Conservation (phyloP, 495 filamentous ascomycete genomes). For the Staphylotrichum longicolle region DNA sequence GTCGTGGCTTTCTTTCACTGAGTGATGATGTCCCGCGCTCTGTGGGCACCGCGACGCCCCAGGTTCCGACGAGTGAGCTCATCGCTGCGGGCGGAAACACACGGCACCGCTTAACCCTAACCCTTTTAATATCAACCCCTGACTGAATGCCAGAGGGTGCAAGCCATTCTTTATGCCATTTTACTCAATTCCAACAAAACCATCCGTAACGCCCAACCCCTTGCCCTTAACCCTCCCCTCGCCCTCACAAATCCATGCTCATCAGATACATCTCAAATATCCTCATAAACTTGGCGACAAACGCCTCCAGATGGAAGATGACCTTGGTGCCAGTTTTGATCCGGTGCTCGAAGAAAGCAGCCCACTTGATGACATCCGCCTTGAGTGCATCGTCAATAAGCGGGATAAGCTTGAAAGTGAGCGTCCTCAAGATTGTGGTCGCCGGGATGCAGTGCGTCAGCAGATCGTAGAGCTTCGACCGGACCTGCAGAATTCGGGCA, state of each 20-base stretch:
- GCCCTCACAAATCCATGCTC: constrained; percentile 69
- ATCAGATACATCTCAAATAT: constrained; percentile 90
- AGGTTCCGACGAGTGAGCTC: too few relatives aligned
- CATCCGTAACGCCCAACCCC: constrained; percentile 1
- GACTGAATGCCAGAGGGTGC: too few relatives aligned
- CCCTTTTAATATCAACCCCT: too few relatives aligned
- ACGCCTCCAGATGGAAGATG: constrained; percentile 97
- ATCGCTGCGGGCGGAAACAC: too few relatives aligned
- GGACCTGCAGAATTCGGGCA: constrained; percentile 76
- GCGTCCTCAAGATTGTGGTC: constrained; percentile 85
- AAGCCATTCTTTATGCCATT: not conserved
- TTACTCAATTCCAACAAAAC: constrained; percentile 10
- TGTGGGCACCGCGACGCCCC: not conserved
- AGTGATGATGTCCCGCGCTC: constrained; percentile 1
- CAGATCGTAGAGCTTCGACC: constrained; percentile 91
- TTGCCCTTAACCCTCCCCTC: not conserved
- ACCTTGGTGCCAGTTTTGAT: constrained; percentile 89
- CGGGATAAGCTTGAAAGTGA: constrained; percentile 88
- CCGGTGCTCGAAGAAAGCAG: constrained; percentile 94
- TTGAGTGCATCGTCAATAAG: constrained; percentile 86
- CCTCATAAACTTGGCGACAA: constrained; percentile 97
- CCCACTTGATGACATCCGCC: constrained; percentile 90
- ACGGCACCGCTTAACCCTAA: too few relatives aligned
- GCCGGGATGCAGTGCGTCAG: constrained; percentile 95
- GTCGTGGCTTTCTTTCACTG: constrained; percentile 2